Conservation (phyloP, 768 basidiomycete species). For the Neoboletus subvelutipes region DNA sequence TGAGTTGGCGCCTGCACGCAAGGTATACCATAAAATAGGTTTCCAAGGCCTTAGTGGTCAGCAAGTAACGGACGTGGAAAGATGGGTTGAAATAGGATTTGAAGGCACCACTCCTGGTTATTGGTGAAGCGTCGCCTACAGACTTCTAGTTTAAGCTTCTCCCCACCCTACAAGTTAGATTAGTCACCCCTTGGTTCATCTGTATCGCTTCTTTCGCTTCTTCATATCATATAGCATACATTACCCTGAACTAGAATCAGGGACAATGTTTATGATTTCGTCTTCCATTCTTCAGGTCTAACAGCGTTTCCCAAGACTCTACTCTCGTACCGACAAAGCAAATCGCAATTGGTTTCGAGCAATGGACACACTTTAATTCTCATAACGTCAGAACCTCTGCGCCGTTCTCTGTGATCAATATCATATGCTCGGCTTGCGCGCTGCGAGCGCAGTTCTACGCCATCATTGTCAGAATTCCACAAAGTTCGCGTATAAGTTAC, state of each 20-base stretch:
- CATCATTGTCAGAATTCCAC: background rate
- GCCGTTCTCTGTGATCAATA: conserved; percentile 76
- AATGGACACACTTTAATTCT: conserved; percentile 6
- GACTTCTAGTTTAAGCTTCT: background rate
- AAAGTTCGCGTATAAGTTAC: background rate
- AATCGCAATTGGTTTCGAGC: background rate
- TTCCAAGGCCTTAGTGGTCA: conserved; percentile 21
- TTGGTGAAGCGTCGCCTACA: conserved; percentile 10
- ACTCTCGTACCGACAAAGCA: background rate
- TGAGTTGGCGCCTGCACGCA: conserved; percentile 19
- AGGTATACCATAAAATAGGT: conserved; percentile 21
- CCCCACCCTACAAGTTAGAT: background rate
- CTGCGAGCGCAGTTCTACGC: conserved; percentile 73
- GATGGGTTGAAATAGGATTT: conserved; percentile 22
- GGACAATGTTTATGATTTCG: background rate
- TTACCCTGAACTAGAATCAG: background rate
- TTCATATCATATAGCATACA: conserved; percentile 16
- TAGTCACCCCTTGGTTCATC: background rate
- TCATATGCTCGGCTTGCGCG: conserved; percentile 87
- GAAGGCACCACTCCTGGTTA: conserved; percentile 13
- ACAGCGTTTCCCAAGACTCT: too few species aligned
- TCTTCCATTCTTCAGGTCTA: background rate
- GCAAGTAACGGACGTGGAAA: conserved; percentile 15
- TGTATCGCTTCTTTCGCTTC: background rate
- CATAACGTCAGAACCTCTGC: conserved; percentile 72